Evolutionary conservation across 352 stramenopile genomes (phyloP).

Genomic region (Phytopythium montanum): DNA sequence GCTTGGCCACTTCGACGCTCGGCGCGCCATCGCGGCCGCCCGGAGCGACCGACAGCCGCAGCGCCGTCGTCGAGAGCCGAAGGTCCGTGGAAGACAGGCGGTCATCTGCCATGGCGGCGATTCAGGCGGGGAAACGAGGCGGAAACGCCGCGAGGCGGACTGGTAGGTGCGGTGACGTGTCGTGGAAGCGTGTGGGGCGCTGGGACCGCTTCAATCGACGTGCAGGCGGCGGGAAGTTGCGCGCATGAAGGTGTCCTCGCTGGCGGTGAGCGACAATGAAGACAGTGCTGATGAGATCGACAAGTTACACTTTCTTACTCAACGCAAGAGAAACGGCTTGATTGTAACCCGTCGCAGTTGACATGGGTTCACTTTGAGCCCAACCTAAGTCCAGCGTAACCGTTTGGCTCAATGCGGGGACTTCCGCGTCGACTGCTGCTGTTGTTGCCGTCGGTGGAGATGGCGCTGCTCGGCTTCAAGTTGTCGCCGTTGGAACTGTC

Average conservation of each 20-base stretch:
- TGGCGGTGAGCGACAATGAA: too few species aligned
- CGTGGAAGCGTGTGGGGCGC: neutral
- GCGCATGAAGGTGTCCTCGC: neutral
- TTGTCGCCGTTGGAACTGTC: slow-evolving; percentile 44
- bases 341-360: neutral
- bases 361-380: slow-evolving; percentile 3
- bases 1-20: slow-evolving; percentile 31
- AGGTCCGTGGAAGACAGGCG: too few species aligned
- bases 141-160: neutral
- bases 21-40: slow-evolving; percentile 13
- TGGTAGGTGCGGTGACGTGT: neutral
- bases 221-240: too few species aligned
- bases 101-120: too few species aligned
- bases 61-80: slow-evolving; percentile 10
- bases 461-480: slow-evolving; percentile 57
- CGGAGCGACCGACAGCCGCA: slow-evolving; percentile 18
- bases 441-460: slow-evolving; percentile 29
- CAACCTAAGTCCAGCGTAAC: neutral
- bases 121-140: neutral
- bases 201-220: neutral
- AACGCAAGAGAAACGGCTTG: neutral
- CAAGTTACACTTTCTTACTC: neutral
- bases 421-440: neutral
- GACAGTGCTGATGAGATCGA: neutral
- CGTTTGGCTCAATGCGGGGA: neutral